Conservation (phyloP, 2,329 filamentous ascomycete genomes). For the Paecilomyces variotii region DNA sequence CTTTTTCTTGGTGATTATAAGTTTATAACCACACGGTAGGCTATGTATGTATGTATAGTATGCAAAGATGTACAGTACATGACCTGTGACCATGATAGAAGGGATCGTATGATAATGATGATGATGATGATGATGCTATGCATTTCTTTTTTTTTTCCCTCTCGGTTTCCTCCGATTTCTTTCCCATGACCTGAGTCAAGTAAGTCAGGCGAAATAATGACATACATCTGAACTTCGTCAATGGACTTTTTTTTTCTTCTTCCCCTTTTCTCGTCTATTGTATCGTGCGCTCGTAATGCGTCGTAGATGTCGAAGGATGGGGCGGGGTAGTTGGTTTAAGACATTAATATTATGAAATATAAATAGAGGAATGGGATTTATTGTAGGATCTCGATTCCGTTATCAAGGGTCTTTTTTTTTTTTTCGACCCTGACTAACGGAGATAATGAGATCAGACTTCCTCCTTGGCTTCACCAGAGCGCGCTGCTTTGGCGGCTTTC, state of each 20-base stretch:
- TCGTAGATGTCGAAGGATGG: background rate
- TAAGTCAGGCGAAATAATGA: background rate
- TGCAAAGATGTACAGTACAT: no score
- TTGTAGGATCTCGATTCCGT: background rate
- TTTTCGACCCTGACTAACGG: no score
- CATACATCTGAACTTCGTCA: background rate
- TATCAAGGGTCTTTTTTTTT: no score
- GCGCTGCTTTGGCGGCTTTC: constrained; percentile 6
- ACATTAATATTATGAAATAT: background rate
- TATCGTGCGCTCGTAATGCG: background rate
- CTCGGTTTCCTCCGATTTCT: background rate
- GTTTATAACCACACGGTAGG: no score
- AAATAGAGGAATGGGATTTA: background rate
- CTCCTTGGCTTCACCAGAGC: background rate
- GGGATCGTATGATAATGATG: no score
- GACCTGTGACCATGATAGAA: no score
- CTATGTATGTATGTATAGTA: no score
- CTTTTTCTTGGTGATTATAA: no score
- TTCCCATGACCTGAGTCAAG: background rate
- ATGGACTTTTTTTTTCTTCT: background rate
- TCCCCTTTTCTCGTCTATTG: background rate
- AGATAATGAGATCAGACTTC: background rate
- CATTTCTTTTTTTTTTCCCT: no score
- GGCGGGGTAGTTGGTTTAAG: background rate
- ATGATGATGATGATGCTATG: no score